phyloP scores from a whole-genome alignment of 2,329 filamentous ascomycete species.

The Colletotrichum cuscutae region DNA sequence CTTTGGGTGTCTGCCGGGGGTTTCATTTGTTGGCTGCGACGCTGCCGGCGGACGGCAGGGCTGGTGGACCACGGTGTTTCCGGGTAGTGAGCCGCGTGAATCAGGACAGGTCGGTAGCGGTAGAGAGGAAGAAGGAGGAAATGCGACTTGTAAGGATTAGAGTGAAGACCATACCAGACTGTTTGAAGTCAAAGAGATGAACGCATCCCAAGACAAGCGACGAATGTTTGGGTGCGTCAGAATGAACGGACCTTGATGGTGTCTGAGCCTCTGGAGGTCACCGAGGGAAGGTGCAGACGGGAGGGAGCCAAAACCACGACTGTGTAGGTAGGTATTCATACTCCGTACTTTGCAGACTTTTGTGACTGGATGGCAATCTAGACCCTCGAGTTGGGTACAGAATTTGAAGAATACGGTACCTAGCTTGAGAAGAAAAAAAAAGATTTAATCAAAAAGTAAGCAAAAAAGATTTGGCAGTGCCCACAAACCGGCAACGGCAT shows the following conservation, averaged over 20 bases:
- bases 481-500: constrained; percentile 14
- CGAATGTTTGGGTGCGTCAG: neutral
- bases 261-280: neutral
- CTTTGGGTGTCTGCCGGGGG: constrained; percentile 13
- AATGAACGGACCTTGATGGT: neutral
- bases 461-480: constrained; percentile 2
- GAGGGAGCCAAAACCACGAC: constrained; percentile 1
- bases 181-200: neutral
- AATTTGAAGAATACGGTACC: neutral
- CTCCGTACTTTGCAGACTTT: no score
- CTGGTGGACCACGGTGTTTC: constrained; percentile 23
- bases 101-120: constrained; percentile 12
- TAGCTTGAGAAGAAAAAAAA: neutral
- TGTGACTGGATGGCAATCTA: neutral
- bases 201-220: neutral
- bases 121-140: neutral
- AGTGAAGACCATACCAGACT: neutral
- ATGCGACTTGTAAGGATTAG: neutral
- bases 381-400: neutral
- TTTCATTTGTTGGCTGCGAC: constrained; percentile 13
- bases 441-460: neutral
- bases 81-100: constrained; percentile 17
- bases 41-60: constrained; percentile 22
- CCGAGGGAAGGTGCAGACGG: neutral
- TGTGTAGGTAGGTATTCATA: no score